Percentiles rank a stretch among this genome's conserved stretches.
phyloP scores from a whole-genome alignment of 257 asterid species.

The Nyctanthes arbortristis region DNA sequence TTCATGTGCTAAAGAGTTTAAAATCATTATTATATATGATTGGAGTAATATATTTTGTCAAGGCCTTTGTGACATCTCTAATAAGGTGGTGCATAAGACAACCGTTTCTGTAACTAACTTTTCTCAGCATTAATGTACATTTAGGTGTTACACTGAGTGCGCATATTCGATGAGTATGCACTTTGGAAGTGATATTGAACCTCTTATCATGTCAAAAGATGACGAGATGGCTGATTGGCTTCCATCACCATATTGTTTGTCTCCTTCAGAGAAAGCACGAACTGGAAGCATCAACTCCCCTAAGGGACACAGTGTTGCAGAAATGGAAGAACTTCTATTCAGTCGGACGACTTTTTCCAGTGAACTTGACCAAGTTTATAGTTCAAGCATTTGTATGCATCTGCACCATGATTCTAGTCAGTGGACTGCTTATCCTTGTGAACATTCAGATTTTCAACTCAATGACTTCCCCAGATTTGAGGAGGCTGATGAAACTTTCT shows the following conservation, averaged over 20 bases:
- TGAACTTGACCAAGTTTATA: conserved; percentile 21
- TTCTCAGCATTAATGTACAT: not conserved
- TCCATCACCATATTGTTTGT: conserved; percentile 35
- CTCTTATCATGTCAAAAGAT: no score
- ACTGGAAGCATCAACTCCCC: conserved; percentile 28
- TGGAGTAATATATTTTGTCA: not conserved
- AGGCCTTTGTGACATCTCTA: not conserved
- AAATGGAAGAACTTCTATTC: conserved; percentile 25
- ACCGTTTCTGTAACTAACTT: not conserved
- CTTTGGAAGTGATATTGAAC: conserved; percentile 22
- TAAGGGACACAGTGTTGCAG: conserved; percentile 21
- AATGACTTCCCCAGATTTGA: conserved; percentile 29
- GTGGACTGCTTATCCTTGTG: conserved; percentile 19
- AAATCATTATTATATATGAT: no score
- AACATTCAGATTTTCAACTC: conserved; percentile 29
- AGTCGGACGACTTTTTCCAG: conserved; percentile 15
- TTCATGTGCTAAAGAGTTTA: no score
- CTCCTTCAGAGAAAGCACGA: conserved; percentile 29
- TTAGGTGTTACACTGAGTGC: not conserved
- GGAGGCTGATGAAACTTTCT: conserved; percentile 46
- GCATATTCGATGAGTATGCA: conserved; percentile 35
- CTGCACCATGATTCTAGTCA: conserved; percentile 13
- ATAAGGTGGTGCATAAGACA: not conserved
- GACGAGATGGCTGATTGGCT: no score
- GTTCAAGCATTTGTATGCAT: conserved; percentile 7